Evolutionary conservation across 257 asterid species (phyloP).

Genomic region (Rauvolfia tetraphylla): DNA sequence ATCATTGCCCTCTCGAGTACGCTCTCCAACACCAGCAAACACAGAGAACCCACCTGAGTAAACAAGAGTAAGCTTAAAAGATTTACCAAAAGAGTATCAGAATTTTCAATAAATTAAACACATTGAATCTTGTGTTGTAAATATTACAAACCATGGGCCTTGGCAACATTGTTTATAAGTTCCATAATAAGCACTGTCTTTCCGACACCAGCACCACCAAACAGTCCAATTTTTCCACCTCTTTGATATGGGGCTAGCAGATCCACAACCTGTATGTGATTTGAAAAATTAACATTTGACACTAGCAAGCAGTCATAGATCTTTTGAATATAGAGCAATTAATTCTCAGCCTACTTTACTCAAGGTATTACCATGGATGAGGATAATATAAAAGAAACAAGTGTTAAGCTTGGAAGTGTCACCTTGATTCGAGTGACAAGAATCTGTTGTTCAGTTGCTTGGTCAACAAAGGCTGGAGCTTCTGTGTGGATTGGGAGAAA

Average conservation of each 20-base stretch:
- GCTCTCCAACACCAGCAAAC: constrained; percentile 98
- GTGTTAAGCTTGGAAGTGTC: constrained; percentile 6
- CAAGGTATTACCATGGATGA: not conserved
- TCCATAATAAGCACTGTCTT: constrained; percentile 96
- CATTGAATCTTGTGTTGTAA: not conserved
- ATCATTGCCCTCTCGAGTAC: constrained; percentile 97
- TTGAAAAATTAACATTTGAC: not conserved
- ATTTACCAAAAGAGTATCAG: not conserved
- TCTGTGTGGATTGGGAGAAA: constrained; percentile 88
- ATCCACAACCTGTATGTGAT: constrained; percentile 61
- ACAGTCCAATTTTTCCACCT: constrained; percentile 94
- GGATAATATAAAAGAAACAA: not conserved
- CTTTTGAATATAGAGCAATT: not conserved
- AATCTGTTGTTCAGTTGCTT: constrained; percentile 90
- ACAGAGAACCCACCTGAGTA: constrained; percentile 93
- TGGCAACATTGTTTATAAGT: constrained; percentile 84
- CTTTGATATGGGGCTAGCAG: constrained; percentile 97
- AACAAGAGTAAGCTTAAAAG: constrained; percentile 11
- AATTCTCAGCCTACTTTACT: not conserved
- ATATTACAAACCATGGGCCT: constrained; percentile 76
- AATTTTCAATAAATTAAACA: not conserved
- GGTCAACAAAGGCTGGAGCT: constrained; percentile 93
- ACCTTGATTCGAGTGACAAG: constrained; percentile 98
- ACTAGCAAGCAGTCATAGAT: not conserved
- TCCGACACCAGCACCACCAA: constrained; percentile 98